Evolutionary conservation across 2,329 filamentous ascomycete species (phyloP).

Genomic region (Colletotrichum sublineola): DNA sequence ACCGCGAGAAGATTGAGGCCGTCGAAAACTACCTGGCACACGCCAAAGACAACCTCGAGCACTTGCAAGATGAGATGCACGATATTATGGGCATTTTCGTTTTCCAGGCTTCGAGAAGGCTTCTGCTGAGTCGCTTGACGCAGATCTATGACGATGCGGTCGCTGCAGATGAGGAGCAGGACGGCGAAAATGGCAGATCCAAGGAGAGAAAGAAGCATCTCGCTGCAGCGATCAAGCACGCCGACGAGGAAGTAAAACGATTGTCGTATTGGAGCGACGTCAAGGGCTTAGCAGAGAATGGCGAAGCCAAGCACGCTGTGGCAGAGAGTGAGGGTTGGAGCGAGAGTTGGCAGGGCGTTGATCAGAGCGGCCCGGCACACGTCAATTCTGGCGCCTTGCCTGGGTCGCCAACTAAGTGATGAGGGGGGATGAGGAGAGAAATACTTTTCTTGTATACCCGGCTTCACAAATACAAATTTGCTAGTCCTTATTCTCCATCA

Average conservation of each 20-base stretch:
- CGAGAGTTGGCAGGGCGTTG: conserved; percentile 64
- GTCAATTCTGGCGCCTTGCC: conserved; percentile 47
- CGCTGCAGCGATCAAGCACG: conserved; percentile 79
- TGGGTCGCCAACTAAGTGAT: conserved; percentile 28
- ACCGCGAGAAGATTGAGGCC: conserved; percentile 90
- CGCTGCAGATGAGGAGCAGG: conserved; percentile 62
- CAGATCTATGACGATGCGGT: conserved; percentile 70
- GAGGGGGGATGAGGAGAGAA: not conserved
- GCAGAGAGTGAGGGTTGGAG: conserved; percentile 59
- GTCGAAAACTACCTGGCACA: conserved; percentile 86
- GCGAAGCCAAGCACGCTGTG: conserved; percentile 60
- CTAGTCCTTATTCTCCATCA: not conserved
- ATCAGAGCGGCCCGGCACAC: conserved; percentile 64
- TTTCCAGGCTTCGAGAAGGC: conserved; percentile 87
- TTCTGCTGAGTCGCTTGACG: conserved; percentile 79
- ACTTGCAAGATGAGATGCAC: conserved; percentile 82
- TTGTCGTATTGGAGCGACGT: conserved; percentile 92
- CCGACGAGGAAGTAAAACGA: conserved; percentile 83
- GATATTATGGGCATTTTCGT: conserved; percentile 89
- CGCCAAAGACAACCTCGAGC: conserved; percentile 79
- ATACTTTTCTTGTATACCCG: conserved; percentile 44
- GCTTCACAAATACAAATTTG: conserved; percentile 18
- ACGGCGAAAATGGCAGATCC: conserved; percentile 50
- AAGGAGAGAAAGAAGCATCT: conserved; percentile 73
- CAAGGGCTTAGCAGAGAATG: conserved; percentile 73